These are phyloP conservation scores for Ambrosia trifida DNA, from an alignment of 129 eudicot genomes.

Conservation along the genomic window DNA sequence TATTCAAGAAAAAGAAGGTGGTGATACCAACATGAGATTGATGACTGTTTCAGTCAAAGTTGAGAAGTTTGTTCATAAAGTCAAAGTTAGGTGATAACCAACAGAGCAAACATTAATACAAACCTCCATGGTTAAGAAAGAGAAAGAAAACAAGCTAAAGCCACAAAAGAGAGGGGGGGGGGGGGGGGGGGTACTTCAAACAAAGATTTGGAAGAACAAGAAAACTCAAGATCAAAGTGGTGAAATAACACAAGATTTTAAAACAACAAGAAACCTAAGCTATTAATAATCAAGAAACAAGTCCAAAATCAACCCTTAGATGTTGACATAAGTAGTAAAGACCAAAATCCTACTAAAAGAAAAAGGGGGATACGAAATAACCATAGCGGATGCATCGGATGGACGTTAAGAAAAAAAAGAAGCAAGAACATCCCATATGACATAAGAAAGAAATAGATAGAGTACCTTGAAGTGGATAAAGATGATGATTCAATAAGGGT, in stretches of 20 bases:
- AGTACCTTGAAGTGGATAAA: conserved; percentile 30
- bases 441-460: conserved; percentile 8
- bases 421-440: conserved; percentile 4
- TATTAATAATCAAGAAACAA: background rate
- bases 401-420: background rate
- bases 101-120: conserved; percentile 7
- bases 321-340: conserved; percentile 23
- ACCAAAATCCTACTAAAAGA: background rate
- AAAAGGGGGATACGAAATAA: too few relatives aligned
- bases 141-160: background rate
- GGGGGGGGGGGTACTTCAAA: background rate
- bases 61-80: background rate
- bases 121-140: conserved; percentile 6
- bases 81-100: conserved; percentile 18
- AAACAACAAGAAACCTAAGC: conserved; percentile 13
- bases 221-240: background rate
- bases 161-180: conserved; percentile 1
- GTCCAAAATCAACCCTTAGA: background rate
- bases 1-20: conserved; percentile 4
- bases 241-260: conserved; percentile 13
- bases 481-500: conserved; percentile 19
- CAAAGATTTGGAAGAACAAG: background rate
- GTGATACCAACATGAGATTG: conserved; percentile 24
- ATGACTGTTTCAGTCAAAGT: conserved; percentile 3
- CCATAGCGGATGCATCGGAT: too few relatives aligned